A percentile compares a stretch with the other conserved stretches of the same genome.
Conservation (phyloP, 768 basidiomycete genomes). For the Kockovaella imperatae region DNA sequence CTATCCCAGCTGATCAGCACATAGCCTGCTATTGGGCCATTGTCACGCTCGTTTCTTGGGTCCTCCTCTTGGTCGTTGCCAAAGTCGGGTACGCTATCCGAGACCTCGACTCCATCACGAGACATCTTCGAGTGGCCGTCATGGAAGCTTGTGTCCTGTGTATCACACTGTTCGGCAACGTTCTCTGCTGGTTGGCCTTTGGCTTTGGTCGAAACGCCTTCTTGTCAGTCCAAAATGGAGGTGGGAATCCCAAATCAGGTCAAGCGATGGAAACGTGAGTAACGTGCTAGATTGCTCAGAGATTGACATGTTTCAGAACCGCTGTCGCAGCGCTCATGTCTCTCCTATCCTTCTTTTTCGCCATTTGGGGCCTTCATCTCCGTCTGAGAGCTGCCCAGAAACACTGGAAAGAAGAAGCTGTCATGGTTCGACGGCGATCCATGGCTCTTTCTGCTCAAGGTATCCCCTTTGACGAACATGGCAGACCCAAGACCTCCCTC, state of each 20-base stretch:
- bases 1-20: constrained; percentile 3
- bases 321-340: constrained; percentile 34
- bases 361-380: constrained; percentile 35
- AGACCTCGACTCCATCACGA: constrained; percentile 35
- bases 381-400: constrained; percentile 24
- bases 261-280: constrained; percentile 43
- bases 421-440: constrained; percentile 36
- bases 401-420: constrained; percentile 30
- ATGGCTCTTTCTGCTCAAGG: constrained; percentile 15
- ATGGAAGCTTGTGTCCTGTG: constrained; percentile 40
- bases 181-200: constrained; percentile 42
- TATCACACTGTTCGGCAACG: constrained; percentile 39
- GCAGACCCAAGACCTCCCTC: neutral
- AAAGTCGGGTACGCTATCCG: constrained; percentile 36
- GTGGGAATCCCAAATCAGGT: constrained; percentile 28
- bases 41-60: constrained; percentile 36
- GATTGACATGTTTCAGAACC: constrained; percentile 11
- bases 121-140: constrained; percentile 39
- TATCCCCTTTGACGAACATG: neutral
- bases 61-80: constrained; percentile 24
- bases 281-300: neutral
- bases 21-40: constrained; percentile 43
- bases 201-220: constrained; percentile 31
- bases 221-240: constrained; percentile 17
- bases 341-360: constrained; percentile 28